Evolutionary conservation across 2,329 filamentous ascomycete genomes (phyloP).

Genomic region (Cladosporium sp.): DNA sequence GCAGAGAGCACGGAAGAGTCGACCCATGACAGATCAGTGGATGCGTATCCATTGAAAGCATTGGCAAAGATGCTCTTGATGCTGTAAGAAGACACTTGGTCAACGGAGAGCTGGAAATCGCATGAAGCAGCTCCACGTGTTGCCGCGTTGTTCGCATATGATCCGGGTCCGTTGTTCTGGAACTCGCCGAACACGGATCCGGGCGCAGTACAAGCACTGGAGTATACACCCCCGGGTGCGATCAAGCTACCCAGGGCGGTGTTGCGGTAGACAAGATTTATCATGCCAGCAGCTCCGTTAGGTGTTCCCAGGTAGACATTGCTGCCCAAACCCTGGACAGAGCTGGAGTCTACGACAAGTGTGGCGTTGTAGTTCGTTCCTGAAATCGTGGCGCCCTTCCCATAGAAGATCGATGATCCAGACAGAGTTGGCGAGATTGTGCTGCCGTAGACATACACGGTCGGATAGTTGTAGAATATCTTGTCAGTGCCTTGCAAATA

Average conservation of each 20-base stretch:
- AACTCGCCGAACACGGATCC: conserved; percentile 41
- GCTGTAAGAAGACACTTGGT: conserved; percentile 34
- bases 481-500: conserved; percentile 45
- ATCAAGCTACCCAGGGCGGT: conserved; percentile 37
- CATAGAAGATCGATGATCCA: conserved; percentile 20
- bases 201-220: conserved; percentile 16
- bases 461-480: conserved; percentile 38
- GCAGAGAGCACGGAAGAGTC: conserved; percentile 32
- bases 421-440: conserved; percentile 37
- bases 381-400: conserved; percentile 13
- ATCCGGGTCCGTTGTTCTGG: conserved; percentile 37
- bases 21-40: conserved; percentile 35
- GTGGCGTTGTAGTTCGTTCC: conserved; percentile 12
- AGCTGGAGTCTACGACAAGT: conserved; percentile 12
- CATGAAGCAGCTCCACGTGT: conserved; percentile 30
- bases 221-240: conserved; percentile 35
- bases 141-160: conserved; percentile 36
- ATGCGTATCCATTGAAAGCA: conserved; percentile 32
- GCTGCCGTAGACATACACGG: conserved; percentile 42
- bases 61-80: conserved; percentile 35
- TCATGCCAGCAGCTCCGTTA: conserved; percentile 35
- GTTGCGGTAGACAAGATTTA: conserved; percentile 40
- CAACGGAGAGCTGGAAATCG: conserved; percentile 31
- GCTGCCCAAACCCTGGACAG: conserved; percentile 16
- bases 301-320: conserved; percentile 42